Evolutionary conservation across 805 yeast species (phyloP).

Genomic region (Teunomyces barrocoloradensis): DNA sequence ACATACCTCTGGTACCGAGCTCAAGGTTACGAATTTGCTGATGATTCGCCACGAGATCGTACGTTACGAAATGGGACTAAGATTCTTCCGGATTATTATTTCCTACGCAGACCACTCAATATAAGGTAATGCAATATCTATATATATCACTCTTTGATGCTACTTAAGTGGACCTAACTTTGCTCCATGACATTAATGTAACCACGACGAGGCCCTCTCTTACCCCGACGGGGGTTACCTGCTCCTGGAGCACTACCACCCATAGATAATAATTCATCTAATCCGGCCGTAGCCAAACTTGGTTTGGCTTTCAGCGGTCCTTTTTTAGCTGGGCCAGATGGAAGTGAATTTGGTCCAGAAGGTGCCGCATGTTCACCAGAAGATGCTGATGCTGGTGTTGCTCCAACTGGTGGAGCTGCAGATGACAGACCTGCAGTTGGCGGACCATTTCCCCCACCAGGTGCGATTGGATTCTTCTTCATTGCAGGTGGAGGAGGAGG

Average conservation of each 20-base stretch:
- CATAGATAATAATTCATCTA: constrained; percentile 38
- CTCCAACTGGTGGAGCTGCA: constrained; percentile 11
- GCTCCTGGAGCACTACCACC: constrained; percentile 21
- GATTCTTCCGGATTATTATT: constrained; percentile 45
- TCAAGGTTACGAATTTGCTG: constrained; percentile 37
- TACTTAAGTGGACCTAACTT: constrained; percentile 2
- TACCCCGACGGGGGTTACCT: constrained; percentile 20
- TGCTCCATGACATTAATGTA: constrained; percentile 63
- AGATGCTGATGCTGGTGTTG: constrained; percentile 12
- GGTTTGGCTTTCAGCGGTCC: constrained; percentile 9
- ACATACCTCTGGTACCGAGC: constrained; percentile 45
- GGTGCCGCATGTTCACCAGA: constrained; percentile 2
- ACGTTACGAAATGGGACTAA: constrained; percentile 37
- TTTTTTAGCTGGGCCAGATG: neutral
- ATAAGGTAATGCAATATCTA: neutral
- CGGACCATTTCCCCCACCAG: neutral
- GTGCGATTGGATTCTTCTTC: constrained; percentile 22
- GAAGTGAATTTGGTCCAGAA: constrained; percentile 7
- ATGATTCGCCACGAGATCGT: constrained; percentile 46
- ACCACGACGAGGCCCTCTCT: constrained; percentile 36
- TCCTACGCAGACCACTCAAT: constrained; percentile 11
- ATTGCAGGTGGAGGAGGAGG: constrained; percentile 67
- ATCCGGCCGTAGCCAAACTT: constrained; percentile 38
- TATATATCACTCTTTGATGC: neutral
- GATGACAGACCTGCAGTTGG: constrained; percentile 6